Percentiles rank a stretch among this genome's conserved stretches.
Evolutionary conservation across 2,329 filamentous ascomycete genomes (phyloP).

Genomic region (Plenodomus biglobosus): DNA sequence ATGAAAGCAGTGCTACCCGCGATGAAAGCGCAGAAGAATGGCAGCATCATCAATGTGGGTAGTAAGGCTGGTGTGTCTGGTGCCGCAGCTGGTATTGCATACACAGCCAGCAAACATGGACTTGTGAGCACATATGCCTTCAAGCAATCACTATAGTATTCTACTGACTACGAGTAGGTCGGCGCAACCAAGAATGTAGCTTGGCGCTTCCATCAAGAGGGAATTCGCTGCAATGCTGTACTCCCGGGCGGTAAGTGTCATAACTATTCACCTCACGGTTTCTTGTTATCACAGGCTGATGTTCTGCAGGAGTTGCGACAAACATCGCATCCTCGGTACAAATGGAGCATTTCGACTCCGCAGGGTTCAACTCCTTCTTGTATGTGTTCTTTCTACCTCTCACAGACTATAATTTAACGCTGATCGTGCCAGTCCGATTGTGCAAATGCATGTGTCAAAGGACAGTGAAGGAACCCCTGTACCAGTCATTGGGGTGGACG

Average conservation of each 20-base stretch:
- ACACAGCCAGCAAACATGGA: conserved; percentile 51
- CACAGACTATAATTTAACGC: neutral
- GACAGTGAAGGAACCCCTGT: conserved; percentile 25
- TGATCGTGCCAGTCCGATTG: conserved; percentile 18
- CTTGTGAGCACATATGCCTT: conserved; percentile 33
- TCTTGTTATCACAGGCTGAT: neutral
- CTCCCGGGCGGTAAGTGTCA: conserved; percentile 43
- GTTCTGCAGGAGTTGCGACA: conserved; percentile 8
- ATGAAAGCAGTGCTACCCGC: conserved; percentile 49
- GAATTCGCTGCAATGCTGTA: conserved; percentile 52
- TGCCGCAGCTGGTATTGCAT: conserved; percentile 48
- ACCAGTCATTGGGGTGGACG: conserved; percentile 20
- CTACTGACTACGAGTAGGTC: conserved; percentile 26
- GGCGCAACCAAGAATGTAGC: conserved; percentile 54
- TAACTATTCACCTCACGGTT: no score
- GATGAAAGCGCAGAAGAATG: conserved; percentile 46
- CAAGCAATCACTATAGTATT: neutral
- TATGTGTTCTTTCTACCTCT: conserved; percentile 4
- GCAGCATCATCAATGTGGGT: conserved; percentile 48
- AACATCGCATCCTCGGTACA: conserved; percentile 28
- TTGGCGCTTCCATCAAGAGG: conserved; percentile 50
- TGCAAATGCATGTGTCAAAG: conserved; percentile 27
- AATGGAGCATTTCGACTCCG: conserved; percentile 26
- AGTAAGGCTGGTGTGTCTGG: conserved; percentile 39
- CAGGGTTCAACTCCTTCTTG: conserved; percentile 24